Conservation (phyloP, 108 stramenopile species). For the Fistulifera pelliculosa region DNA sequence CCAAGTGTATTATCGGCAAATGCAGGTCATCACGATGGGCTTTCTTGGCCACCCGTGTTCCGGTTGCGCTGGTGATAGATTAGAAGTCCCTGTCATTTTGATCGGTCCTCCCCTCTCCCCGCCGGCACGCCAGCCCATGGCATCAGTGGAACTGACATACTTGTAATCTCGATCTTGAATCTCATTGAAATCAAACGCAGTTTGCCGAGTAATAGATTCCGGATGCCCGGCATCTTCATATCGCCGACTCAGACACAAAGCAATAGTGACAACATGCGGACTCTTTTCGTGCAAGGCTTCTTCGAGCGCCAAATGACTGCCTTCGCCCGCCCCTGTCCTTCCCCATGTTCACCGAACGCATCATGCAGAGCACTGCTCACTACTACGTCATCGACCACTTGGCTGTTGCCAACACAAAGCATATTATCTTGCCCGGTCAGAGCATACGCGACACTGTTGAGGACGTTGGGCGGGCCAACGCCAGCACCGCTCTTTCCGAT, state of each 20-base stretch:
- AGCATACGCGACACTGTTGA: conserved; percentile 34
- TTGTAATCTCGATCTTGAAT: conserved; percentile 85
- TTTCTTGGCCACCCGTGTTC: conserved; percentile 31
- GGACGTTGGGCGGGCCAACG: conserved; percentile 29
- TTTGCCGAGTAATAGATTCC: conserved; percentile 80
- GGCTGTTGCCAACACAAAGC: background rate
- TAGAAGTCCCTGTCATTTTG: background rate
- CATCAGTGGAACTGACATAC: conserved; percentile 77
- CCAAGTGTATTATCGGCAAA: conserved; percentile 81
- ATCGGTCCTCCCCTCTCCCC: conserved; percentile 57
- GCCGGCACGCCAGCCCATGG: conserved; percentile 76
- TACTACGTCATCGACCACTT: background rate
- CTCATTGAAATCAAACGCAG: conserved; percentile 86
- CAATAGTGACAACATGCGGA: conserved; percentile 53
- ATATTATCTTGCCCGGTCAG: conserved; percentile 19
- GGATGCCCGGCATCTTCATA: conserved; percentile 58
- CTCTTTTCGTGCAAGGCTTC: conserved; percentile 2
- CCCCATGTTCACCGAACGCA: background rate
- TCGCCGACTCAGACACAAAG: conserved; percentile 59
- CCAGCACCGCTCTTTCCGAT: conserved; percentile 33
- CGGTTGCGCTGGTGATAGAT: background rate
- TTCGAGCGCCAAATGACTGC: background rate
- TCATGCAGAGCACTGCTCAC: conserved; percentile 1
- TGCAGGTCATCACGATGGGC: conserved; percentile 76
- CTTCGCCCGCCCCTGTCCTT: conserved; percentile 1